These are phyloP conservation scores for Colletotrichum sp. DNA, from an alignment of 2,329 filamentous ascomycete species.

Conservation along the genomic window DNA sequence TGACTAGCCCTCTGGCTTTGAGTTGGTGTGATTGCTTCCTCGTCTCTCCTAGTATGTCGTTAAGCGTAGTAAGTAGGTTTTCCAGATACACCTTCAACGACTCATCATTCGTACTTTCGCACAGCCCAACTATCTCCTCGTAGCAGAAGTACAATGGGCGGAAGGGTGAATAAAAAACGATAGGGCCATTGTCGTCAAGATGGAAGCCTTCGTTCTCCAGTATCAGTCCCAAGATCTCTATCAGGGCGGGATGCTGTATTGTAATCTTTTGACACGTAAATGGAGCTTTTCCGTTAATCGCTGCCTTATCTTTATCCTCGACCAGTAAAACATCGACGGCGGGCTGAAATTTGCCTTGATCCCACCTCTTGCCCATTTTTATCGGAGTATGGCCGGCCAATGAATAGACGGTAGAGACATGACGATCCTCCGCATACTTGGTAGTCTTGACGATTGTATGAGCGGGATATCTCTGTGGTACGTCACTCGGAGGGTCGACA, in stretches of 20 bases:
- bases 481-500: constrained; percentile 10
- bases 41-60: constrained; percentile 48
- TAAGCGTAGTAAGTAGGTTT: constrained; percentile 44
- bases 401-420: constrained; percentile 28
- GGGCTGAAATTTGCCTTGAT: constrained; percentile 40
- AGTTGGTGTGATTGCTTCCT: constrained; percentile 40
- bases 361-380: constrained; percentile 42
- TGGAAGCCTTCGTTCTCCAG: constrained; percentile 44
- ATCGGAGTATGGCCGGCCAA: constrained; percentile 48
- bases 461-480: constrained; percentile 11
- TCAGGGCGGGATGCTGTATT: constrained; percentile 46
- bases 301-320: constrained; percentile 45
- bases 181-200: constrained; percentile 40
- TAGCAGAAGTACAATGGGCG: constrained; percentile 48
- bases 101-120: constrained; percentile 28
- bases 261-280: constrained; percentile 46
- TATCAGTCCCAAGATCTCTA: constrained; percentile 47
- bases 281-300: constrained; percentile 40
- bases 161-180: constrained; percentile 44
- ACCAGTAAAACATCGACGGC: constrained; percentile 53
- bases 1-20: constrained; percentile 40
- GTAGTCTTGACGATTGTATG: constrained; percentile 39
- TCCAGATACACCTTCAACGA: constrained; percentile 41
- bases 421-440: constrained; percentile 41
- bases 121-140: constrained; percentile 42